Conservation (phyloP, 805 yeast species). For the Schwanniomyces pseudopolymorphus region DNA sequence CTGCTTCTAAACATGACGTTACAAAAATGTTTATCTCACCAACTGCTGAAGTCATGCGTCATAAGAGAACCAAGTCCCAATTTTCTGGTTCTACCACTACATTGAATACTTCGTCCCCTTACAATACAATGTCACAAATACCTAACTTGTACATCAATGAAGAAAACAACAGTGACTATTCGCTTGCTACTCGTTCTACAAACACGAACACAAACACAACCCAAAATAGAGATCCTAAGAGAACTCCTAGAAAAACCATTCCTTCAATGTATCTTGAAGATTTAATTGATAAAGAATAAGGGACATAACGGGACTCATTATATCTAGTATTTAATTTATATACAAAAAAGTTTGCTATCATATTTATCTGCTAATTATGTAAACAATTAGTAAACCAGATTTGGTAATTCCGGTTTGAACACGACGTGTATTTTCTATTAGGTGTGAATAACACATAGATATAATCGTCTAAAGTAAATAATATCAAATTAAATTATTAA, state of each 20-base stretch:
- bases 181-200: constrained; percentile 8
- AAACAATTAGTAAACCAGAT: not conserved
- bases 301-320: not conserved
- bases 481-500: not conserved
- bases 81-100: constrained; percentile 19
- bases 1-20: constrained; percentile 39
- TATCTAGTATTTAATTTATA: not conserved
- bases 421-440: not conserved
- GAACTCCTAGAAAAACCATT: constrained; percentile 31
- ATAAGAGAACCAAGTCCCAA: constrained; percentile 33
- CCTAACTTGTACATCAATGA: constrained; percentile 42
- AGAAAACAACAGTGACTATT: constrained; percentile 35
- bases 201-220: not conserved
- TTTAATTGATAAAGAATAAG: constrained; percentile 41
- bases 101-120: constrained; percentile 20
- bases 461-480: not conserved
- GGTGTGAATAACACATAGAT: not conserved
- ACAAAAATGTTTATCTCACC: constrained; percentile 72
- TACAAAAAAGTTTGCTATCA: not conserved
- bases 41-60: constrained; percentile 68
- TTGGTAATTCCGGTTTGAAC: not conserved
- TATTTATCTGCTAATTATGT: not conserved
- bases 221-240: constrained; percentile 7
- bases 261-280: constrained; percentile 53
- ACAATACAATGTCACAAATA: constrained; percentile 30